Percentiles rank a stretch among this genome's conserved stretches.
phyloP scores from a whole-genome alignment of 2,329 filamentous ascomycete genomes.

The Microcyclosporella mali region DNA sequence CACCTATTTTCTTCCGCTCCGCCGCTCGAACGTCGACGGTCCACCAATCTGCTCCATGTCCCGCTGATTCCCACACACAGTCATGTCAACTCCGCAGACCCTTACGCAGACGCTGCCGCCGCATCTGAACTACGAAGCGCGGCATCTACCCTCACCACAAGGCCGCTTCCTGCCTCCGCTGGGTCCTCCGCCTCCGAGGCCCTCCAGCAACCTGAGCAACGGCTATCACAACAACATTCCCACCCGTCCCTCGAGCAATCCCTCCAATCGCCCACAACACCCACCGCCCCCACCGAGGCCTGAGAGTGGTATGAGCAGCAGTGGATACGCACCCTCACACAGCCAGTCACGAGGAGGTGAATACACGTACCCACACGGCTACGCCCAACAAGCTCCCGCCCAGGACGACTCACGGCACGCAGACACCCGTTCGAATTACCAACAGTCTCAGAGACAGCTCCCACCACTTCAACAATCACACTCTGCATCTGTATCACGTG shows the following conservation, averaged over 20 bases:
- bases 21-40: neutral
- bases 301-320: conserved; percentile 28
- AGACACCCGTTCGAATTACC: conserved; percentile 23
- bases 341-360: conserved; percentile 21
- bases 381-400: conserved; percentile 12
- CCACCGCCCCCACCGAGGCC: conserved; percentile 20
- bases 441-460: conserved; percentile 15
- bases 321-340: conserved; percentile 18
- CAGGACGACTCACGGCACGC: conserved; percentile 26
- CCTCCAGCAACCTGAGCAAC: conserved; percentile 29
- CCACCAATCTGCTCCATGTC: conserved; percentile 4
- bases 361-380: conserved; percentile 21
- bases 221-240: conserved; percentile 29
- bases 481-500: conserved; percentile 21
- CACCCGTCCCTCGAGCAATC: conserved; percentile 29
- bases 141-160: conserved; percentile 25
- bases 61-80: conserved; percentile 4
- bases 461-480: conserved; percentile 18
- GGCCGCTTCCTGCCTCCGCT: conserved; percentile 30
- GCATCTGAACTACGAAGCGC: conserved; percentile 28
- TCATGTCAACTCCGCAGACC: conserved; percentile 30
- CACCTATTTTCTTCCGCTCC: neutral
- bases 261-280: conserved; percentile 25
- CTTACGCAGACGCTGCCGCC: conserved; percentile 28
- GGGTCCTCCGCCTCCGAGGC: conserved; percentile 28